Percentiles rank a stretch among this genome's conserved stretches.
Evolutionary conservation across 179 eudicot genomes (phyloP).

Genomic region (Camellia oleifera): DNA sequence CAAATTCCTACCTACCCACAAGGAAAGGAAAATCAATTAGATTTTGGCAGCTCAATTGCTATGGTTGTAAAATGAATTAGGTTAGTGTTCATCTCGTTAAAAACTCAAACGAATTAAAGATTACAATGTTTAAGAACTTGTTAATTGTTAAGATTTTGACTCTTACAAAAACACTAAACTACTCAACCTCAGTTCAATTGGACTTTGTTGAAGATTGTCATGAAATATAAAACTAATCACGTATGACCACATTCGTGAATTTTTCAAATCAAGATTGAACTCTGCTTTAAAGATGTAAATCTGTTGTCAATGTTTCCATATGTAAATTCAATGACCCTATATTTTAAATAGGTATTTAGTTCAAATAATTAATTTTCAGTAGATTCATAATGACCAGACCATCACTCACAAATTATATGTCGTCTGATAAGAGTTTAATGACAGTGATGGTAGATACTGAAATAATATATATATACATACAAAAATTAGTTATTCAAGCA

Average conservation of each 20-base stretch:
- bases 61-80: neutral
- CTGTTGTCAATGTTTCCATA: too few relatives aligned
- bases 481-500: neutral
- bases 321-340: too few relatives aligned
- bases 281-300: too few relatives aligned
- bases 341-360: too few relatives aligned
- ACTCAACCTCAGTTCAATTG: neutral
- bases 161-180: neutral
- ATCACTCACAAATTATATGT: neutral
- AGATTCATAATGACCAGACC: neutral
- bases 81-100: neutral
- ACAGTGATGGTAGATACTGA: neutral
- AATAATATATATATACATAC: neutral
- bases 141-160: too few relatives aligned
- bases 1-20: neutral
- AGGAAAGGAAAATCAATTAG: neutral
- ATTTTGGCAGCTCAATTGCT: neutral
- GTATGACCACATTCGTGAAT: too few relatives aligned
- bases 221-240: too few relatives aligned
- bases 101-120: neutral
- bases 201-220: too few relatives aligned
- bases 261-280: neutral
- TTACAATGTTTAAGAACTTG: too few relatives aligned
- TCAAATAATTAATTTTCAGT: too few relatives aligned
- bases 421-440: neutral